Conservation (phyloP, 2,329 filamentous ascomycete species). For the Pyrenophora seminiperda region DNA sequence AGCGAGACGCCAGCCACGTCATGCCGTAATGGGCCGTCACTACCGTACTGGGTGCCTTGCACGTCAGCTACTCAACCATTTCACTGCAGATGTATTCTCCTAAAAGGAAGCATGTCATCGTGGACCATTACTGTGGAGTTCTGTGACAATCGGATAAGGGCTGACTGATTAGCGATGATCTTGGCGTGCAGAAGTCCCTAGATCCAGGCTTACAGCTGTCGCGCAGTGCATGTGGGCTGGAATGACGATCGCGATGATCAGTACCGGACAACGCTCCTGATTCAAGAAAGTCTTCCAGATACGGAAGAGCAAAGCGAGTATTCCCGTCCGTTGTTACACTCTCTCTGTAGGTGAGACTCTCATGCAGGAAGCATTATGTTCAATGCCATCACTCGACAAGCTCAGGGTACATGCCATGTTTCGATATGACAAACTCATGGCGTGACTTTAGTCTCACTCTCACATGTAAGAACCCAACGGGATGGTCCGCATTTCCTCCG, state of each 20-base stretch:
- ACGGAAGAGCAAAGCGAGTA: not conserved
- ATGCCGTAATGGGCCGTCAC: conserved; percentile 5
- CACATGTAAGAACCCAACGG: not conserved
- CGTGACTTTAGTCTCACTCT: not conserved
- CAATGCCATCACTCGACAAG: not conserved
- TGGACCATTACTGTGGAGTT: not conserved
- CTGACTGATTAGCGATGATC: conserved; percentile 3
- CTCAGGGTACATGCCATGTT: not conserved
- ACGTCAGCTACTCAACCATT: conserved; percentile 7
- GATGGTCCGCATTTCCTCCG: not conserved
- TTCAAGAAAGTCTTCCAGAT: conserved; percentile 4
- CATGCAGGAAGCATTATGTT: conserved; percentile 10
- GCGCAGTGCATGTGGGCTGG: conserved; percentile 2
- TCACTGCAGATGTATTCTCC: conserved; percentile 1
- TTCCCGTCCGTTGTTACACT: not conserved
- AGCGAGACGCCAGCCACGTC: conserved; percentile 15
- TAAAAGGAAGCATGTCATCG: not conserved
- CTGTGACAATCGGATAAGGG: not conserved
- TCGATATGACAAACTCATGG: not conserved
- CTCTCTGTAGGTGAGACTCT: not conserved
- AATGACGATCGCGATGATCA: conserved; percentile 14
- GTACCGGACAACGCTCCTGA: conserved; percentile 10
- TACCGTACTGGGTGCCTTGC: conserved; percentile 7
- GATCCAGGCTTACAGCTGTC: conserved; percentile 10
- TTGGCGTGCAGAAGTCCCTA: conserved; percentile 5